Evolutionary conservation across 163 green algal genomes (phyloP), one percentile per base, ranked within the genome.

Genomic region (Trebouxiophyceae sp.): DNA sequence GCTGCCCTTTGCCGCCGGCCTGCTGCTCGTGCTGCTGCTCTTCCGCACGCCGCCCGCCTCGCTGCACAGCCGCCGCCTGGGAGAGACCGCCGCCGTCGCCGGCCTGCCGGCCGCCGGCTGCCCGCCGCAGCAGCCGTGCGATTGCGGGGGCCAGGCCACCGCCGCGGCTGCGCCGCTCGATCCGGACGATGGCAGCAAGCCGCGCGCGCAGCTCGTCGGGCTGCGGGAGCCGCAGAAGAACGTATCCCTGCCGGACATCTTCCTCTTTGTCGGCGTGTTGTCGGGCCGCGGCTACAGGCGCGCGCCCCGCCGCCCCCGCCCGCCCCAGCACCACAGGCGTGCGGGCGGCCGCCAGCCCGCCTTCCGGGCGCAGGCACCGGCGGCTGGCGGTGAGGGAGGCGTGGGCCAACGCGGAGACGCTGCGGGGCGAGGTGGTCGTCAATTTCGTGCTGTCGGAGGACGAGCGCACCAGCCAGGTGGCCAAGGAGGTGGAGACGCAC

Each of bases 181-280:
- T n/a, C n/a, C n/a, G n/a, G n/a, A n/a, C n/a, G n/a, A n/a, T n/a
- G n/a, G n/a, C n/a, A n/a, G n/a, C n/a, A n/a, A n/a, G n/a, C n/a
- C n/a, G n/a, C n/a, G n/a, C n/a, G n/a, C n/a, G n/a, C n/a, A n/a
- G n/a, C n/a, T n/a, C n/a, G n/a, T n/a, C n/a, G n/a, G n/a, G n/a
- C n/a, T n/a, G n/a, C n/a, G n/a, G n/a, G n/a, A n/a, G n/a, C n/a
- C n/a, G n/a, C n/a, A n/a, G n/a, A n/a, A n/a, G n/a, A n/a, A n/a
- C n/a, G n/a, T n/a, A n/a, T n/a, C n/a, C n/a, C n/a, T 66, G 27
- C 28, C 45, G 44, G 16, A 27, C 19, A 45, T 81, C 5, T 80
- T 81, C 57, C 69, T 85, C 12, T 85, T 85, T 56, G 64, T 81
- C n/a, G 78, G 78, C 47, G 71, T 85, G 24, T 65, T 85, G 22